phyloP scores from a whole-genome alignment of 345 rosid species.

The Pseudoturritis turrita region DNA sequence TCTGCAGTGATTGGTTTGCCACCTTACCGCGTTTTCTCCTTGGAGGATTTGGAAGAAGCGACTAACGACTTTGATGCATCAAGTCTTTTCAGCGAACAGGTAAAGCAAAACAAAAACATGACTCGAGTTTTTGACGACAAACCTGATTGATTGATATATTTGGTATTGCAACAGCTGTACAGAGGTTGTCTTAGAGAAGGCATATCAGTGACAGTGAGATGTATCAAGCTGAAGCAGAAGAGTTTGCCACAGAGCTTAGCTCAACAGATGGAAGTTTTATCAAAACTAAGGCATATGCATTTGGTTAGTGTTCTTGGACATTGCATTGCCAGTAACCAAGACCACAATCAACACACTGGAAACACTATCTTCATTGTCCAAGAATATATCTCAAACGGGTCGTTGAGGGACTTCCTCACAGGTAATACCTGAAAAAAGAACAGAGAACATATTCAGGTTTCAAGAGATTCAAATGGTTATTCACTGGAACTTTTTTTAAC shows the following conservation, averaged over 20 bases:
- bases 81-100: conserved; percentile 56
- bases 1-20: conserved; percentile 79
- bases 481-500: not conserved
- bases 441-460: not conserved
- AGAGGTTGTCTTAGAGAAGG: conserved; percentile 72
- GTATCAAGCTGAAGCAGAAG: conserved; percentile 70
- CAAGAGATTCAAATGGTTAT: not conserved
- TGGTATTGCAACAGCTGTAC: conserved; percentile 48
- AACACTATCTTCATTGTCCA: conserved; percentile 61
- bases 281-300: conserved; percentile 84
- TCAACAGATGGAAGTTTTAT: conserved; percentile 71
- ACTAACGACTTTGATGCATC: conserved; percentile 68
- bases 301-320: conserved; percentile 88
- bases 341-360: conserved; percentile 48
- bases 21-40: conserved; percentile 56
- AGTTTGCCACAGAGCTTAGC: conserved; percentile 50
- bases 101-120: conserved; percentile 6
- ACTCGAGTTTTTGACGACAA: not conserved
- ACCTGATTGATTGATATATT: not conserved
- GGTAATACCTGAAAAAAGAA: conserved; percentile 40
- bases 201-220: conserved; percentile 52
- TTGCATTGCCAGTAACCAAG: conserved; percentile 65
- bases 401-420: conserved; percentile 55
- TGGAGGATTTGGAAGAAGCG: conserved; percentile 86
- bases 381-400: conserved; percentile 68